phyloP scores from a whole-genome alignment of 2,329 filamentous ascomycete species.

The Pseudocercospora crystallina region DNA sequence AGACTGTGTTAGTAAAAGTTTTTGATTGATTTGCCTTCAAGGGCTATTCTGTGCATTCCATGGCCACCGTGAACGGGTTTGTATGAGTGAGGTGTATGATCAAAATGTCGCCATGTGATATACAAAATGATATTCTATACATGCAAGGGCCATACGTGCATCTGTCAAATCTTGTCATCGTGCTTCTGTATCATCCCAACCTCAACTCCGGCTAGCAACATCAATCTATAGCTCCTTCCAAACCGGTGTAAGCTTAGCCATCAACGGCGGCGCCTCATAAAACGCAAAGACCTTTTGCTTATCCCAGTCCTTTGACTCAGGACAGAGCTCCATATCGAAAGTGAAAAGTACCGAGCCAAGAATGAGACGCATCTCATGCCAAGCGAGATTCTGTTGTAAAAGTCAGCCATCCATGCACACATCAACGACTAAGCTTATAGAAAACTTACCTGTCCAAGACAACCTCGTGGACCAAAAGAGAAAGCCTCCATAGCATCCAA shows the following conservation, averaged over 20 bases:
- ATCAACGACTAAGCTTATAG: neutral
- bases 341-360: slow-evolving; percentile 10
- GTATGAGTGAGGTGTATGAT: too few relatives aligned
- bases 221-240: neutral
- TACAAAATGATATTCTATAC: too few relatives aligned
- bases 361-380: slow-evolving; percentile 40
- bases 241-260: neutral
- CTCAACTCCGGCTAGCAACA: too few relatives aligned
- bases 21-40: too few relatives aligned
- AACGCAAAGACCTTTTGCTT: slow-evolving; percentile 27
- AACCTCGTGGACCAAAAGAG: slow-evolving; percentile 23
- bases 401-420: neutral
- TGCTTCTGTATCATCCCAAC: too few relatives aligned
- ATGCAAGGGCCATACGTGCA: too few relatives aligned
- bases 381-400: slow-evolving; percentile 32
- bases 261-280: slow-evolving; percentile 35
- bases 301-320: slow-evolving; percentile 3
- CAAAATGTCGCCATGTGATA: too few relatives aligned
- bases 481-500: slow-evolving; percentile 29
- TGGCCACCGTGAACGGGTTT: too few relatives aligned
- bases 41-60: too few relatives aligned
- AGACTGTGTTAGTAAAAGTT: too few relatives aligned
- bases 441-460: slow-evolving; percentile 19
- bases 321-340: slow-evolving; percentile 17
- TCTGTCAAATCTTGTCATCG: too few relatives aligned